Base-by-base conservation (phyloP, 768 basidiomycete genomes). In the Phylloporus sp. region DNA sequence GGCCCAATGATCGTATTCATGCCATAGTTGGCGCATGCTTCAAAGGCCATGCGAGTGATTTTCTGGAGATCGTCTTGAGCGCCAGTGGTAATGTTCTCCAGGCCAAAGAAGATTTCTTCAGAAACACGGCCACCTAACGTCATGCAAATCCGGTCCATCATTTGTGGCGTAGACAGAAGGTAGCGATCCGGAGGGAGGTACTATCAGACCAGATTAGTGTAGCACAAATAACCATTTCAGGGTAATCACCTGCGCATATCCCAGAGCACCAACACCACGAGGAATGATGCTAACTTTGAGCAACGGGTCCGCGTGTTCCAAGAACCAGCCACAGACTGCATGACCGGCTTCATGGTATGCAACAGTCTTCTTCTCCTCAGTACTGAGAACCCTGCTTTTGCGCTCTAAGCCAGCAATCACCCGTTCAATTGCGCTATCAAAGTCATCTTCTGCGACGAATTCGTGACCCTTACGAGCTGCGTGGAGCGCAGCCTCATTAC, bases 281-380 rank as follows among this genome's bases (percentile, higher is more conserved):
- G 97, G 97, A 55, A 99, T 97, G 69, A 99, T 99, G 71, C 91
- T 95, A 52, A 99, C 97, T 72, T 99, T 97, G 57, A 97, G 81
- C 43, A 98, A 72, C 32, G 95, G 95, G 65, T 98, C 94, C 39
- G 97, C 97, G 57, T 95, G 91, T 71, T 98, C 93, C 59, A 99
- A 75, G 79, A 90, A 97, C 97, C 97, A 99, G 4, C 97, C 97
- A 63, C 91, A 95, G 40, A 98, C 86, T 20, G 97, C 97, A 70
- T 99, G 97, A 5, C 97, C 97, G 22, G 97, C 97, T 76, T 99
- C 97, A 65, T 99, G 97, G 68, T 98, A 97, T 8, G 97, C 97
- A 38, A 98, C 95, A 0, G 90, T 97, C 74, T 86, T 95, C 85
- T 99, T 99, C 79, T 99, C 97, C 60, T 97, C 93, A 22, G 84